These are phyloP conservation scores for Fusarium lateritium DNA, from an alignment of 2,329 filamentous ascomycete species.

Conservation along the genomic window DNA sequence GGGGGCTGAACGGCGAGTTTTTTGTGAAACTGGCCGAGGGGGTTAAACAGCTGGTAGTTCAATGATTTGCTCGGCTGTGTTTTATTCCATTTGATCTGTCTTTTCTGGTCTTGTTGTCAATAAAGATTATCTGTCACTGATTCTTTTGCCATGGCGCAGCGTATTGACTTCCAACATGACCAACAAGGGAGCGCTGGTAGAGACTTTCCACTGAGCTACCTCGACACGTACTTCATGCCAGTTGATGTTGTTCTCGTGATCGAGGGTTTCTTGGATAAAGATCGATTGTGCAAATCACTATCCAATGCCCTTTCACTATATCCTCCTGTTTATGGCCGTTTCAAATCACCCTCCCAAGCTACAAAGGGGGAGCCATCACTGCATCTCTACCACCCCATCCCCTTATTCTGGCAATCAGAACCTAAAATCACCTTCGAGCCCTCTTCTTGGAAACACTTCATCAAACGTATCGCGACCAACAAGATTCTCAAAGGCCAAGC, in stretches of 20 bases:
- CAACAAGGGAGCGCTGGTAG: neutral
- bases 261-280: neutral
- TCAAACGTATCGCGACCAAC: neutral
- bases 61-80: neutral
- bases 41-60: too few relatives aligned
- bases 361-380: neutral
- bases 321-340: neutral
- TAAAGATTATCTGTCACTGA: neutral
- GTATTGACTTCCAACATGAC: neutral
- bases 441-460: neutral
- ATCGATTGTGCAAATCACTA: neutral
- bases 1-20: conserved; percentile 9
- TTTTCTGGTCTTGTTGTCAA: too few relatives aligned
- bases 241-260: neutral
- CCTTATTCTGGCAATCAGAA: neutral
- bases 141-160: neutral
- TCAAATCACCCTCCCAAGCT: neutral
- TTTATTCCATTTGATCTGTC: neutral
- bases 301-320: neutral
- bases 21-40: conserved; percentile 1
- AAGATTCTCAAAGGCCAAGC: neutral
- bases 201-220: conserved; percentile 3
- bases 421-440: neutral
- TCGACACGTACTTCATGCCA: conserved; percentile 4
- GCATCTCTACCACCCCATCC: neutral